Conservation (phyloP, 352 stramenopile species). For the Stramenopiles sp. region DNA sequence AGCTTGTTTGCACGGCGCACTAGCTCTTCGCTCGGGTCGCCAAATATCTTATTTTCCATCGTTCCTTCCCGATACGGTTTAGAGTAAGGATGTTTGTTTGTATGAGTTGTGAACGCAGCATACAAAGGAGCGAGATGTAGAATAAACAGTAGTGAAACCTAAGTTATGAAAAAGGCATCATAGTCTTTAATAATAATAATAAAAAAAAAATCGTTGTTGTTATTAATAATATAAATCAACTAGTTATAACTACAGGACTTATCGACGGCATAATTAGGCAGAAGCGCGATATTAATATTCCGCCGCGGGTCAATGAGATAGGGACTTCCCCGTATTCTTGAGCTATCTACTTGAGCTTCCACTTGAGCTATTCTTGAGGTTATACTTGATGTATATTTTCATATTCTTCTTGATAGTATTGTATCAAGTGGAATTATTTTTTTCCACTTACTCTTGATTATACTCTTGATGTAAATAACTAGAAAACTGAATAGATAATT, state of each 20-base stretch:
- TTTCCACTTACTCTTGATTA: not conserved
- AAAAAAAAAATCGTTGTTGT: no score
- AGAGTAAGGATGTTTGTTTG: no score
- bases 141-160: no score
- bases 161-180: no score
- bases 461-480: not conserved
- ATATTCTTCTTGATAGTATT: not conserved
- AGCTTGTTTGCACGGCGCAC: no score
- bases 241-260: constrained; percentile 11
- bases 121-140: no score
- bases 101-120: no score
- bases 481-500: not conserved
- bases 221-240: not conserved
- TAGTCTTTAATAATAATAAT: no score
- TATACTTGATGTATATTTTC: not conserved
- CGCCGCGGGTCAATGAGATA: not conserved
- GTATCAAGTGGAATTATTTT: not conserved
- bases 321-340: not conserved
- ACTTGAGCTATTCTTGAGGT: not conserved
- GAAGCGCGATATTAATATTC: constrained; percentile 14
- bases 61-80: no score
- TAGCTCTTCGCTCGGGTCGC: no score
- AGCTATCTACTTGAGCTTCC: not conserved
- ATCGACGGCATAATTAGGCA: constrained; percentile 13
- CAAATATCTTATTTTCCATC: no score